Evolutionary conservation across 352 stramenopile genomes (phyloP).

Genomic region (Phytophthora meadii): DNA sequence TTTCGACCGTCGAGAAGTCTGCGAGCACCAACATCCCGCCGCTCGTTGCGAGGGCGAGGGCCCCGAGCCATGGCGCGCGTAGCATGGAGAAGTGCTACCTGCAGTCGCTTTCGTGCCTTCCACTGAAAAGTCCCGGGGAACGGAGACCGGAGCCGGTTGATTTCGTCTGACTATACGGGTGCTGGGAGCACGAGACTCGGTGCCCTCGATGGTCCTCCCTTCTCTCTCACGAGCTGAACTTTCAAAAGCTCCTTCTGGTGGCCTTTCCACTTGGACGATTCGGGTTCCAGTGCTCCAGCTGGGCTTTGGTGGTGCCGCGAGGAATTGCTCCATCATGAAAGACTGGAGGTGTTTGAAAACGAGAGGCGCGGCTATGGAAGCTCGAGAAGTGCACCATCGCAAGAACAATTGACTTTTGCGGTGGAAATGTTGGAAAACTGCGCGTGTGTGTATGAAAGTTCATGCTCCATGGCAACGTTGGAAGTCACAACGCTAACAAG

Average conservation of each 20-base stretch:
- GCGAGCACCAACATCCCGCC: conserved; percentile 17
- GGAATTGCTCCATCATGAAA: conserved; percentile 35
- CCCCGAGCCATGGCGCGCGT: conserved; percentile 36
- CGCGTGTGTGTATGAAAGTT: conserved; percentile 4
- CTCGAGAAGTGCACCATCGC: conserved; percentile 17
- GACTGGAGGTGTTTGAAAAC: neutral
- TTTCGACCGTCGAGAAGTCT: conserved; percentile 42
- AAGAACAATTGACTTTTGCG: conserved; percentile 12
- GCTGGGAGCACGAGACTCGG: conserved; percentile 8
- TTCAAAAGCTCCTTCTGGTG: conserved; percentile 22
- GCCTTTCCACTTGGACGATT: conserved; percentile 32
- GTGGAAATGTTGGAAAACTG: conserved; percentile 1
- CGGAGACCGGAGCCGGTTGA: conserved; percentile 18
- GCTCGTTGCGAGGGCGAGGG: conserved; percentile 28
- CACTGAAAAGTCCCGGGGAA: conserved; percentile 32
- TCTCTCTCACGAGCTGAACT: conserved; percentile 44
- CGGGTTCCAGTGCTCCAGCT: conserved; percentile 33
- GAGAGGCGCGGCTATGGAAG: conserved; percentile 11
- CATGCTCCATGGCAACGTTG: conserved; percentile 30
- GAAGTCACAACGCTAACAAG: conserved; percentile 10
- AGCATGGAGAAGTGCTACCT: conserved; percentile 23
- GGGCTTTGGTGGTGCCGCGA: conserved; percentile 16
- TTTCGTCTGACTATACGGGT: conserved; percentile 26
- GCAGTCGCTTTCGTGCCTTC: conserved; percentile 21
- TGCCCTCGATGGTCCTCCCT: conserved; percentile 26